Evolutionary conservation across 192 early-diverging fungal species (phyloP).

Genomic region (Backusella sp.): DNA sequence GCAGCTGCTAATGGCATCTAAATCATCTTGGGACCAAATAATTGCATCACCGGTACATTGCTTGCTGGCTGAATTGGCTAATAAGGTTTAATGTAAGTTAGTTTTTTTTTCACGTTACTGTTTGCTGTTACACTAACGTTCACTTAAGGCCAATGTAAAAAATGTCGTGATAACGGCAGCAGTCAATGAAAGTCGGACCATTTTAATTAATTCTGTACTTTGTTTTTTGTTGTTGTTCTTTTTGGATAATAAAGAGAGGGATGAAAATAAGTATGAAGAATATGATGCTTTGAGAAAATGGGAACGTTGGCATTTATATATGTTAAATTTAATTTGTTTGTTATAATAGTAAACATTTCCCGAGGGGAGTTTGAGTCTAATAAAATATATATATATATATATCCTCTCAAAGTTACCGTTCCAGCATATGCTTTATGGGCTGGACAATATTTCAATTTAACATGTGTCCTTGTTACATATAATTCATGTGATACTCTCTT

Average conservation of each 20-base stretch:
- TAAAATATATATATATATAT: no score
- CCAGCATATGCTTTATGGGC: not conserved
- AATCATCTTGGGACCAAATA: slow-evolving; percentile 22
- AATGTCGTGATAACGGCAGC: not conserved
- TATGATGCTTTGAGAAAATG: not conserved
- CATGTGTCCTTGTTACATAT: not conserved
- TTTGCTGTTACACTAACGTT: slow-evolving; percentile 13
- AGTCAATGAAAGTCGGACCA: slow-evolving; percentile 13
- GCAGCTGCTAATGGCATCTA: slow-evolving; percentile 28
- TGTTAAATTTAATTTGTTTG: not conserved
- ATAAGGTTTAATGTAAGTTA: slow-evolving; percentile 10
- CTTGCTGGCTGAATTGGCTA: not conserved
- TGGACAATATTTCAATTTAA: slow-evolving; percentile 1
- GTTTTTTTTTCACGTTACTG: not conserved
- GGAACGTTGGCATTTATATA: not conserved
- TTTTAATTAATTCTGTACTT: slow-evolving; percentile 3
- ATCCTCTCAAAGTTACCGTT: not conserved
- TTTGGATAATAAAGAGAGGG: not conserved
- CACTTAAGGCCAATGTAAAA: not conserved
- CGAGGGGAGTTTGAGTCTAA: slow-evolving; percentile 1
- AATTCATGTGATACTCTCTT: not conserved
- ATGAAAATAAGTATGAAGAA: not conserved
- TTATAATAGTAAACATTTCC: not conserved
- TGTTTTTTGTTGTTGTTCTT: not conserved
- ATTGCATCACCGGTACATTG: not conserved